These are phyloP conservation scores for Microdochium paspali DNA, from an alignment of 2,329 filamentous ascomycete species.

Conservation along the genomic window DNA sequence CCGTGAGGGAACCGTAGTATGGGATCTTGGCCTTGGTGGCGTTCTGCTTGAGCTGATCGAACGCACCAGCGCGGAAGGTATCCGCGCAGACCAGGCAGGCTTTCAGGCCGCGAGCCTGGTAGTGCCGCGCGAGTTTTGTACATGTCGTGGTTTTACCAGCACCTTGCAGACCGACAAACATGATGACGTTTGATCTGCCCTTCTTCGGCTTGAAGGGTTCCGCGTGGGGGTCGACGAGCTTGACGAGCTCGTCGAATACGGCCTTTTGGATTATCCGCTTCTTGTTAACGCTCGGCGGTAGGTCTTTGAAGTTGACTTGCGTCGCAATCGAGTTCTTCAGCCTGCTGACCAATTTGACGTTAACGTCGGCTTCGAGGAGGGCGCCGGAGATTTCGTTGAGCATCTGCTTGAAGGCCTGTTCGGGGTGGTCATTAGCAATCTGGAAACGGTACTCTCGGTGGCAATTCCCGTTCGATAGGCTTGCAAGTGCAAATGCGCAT, in stretches of 20 bases:
- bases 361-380: constrained; percentile 93
- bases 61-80: constrained; percentile 96
- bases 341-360: constrained; percentile 83
- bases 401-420: constrained; percentile 80
- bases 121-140: constrained; percentile 92
- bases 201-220: constrained; percentile 97
- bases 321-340: constrained; percentile 88
- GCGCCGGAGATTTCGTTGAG: constrained; percentile 96
- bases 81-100: constrained; percentile 93
- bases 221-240: constrained; percentile 89
- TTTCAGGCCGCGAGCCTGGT: constrained; percentile 87
- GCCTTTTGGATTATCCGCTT: constrained; percentile 96
- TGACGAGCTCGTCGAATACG: constrained; percentile 93
- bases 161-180: constrained; percentile 98
- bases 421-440: neutral
- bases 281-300: constrained; percentile 90
- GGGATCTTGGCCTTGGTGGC: constrained; percentile 98
- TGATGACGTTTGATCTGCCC: constrained; percentile 92
- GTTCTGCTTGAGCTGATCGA: constrained; percentile 98
- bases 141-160: constrained; percentile 97
- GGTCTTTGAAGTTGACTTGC: constrained; percentile 89
- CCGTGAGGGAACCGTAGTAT: constrained; percentile 93
- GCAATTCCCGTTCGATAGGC: too few species aligned
- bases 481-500: constrained; percentile 38
- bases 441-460: too few species aligned